phyloP scores from a whole-genome alignment of 176 grass and related monocot species.

The Musa beccarii region DNA sequence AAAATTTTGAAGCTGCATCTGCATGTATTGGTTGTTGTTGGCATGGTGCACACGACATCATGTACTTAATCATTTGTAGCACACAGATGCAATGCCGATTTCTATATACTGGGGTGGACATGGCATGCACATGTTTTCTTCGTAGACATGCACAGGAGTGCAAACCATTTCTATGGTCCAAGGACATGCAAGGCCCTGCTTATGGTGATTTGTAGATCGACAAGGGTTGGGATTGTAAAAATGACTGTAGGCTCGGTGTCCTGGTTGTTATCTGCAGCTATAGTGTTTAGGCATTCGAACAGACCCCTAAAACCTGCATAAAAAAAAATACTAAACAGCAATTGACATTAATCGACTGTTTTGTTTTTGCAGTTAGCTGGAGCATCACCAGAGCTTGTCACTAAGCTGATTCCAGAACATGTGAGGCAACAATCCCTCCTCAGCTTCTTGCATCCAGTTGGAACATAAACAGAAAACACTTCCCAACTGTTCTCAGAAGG shows the following conservation, averaged over 20 bases:
- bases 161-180: too few species aligned
- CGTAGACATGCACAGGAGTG: too few species aligned
- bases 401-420: conserved; percentile 21
- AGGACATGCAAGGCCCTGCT: too few species aligned
- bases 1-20: not conserved
- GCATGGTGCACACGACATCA: too few species aligned
- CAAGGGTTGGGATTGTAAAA: not conserved
- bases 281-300: not conserved
- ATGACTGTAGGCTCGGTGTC: not conserved
- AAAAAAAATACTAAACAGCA: not conserved
- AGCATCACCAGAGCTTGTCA: conserved; percentile 11
- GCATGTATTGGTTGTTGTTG: not conserved
- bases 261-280: not conserved
- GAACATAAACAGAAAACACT: not conserved
- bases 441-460: conserved; percentile 9
- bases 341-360: not conserved
- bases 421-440: conserved; percentile 7
- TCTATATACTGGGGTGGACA: too few species aligned
- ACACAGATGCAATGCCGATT: too few species aligned
- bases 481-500: not conserved
- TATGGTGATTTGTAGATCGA: too few species aligned
- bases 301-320: not conserved
- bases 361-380: conserved; percentile 11
- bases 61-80: too few species aligned
- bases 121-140: too few species aligned